Evolutionary conservation across 768 basidiomycete genomes (phyloP).

Genomic region (Leccinum olivaceopallidum): DNA sequence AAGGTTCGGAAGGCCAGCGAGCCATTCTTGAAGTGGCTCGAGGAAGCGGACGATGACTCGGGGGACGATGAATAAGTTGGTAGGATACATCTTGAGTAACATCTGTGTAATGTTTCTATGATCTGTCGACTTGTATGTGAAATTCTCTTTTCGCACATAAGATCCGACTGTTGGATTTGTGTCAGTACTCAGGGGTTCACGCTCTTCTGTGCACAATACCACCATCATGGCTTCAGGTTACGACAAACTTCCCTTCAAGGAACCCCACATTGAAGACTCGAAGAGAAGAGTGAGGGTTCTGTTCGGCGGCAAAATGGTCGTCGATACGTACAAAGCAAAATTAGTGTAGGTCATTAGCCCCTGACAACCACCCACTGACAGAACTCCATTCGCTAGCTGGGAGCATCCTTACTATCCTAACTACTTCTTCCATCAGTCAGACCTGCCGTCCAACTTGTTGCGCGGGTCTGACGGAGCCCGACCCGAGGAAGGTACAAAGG

Average conservation of each 20-base stretch:
- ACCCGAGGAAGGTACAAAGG: conserved; percentile 33
- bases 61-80: conserved; percentile 31
- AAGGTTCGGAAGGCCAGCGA: conserved; percentile 94
- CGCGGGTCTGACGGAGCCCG: conserved; percentile 28
- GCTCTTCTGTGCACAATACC: background rate
- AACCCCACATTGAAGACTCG: conserved; percentile 48
- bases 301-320: conserved; percentile 49
- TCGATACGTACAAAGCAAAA: conserved; percentile 58
- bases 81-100: background rate
- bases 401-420: conserved; percentile 51
- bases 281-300: conserved; percentile 55
- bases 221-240: conserved; percentile 18
- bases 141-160: background rate
- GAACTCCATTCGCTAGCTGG: conserved; percentile 45
- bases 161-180: background rate
- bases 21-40: conserved; percentile 96
- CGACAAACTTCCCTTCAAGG: conserved; percentile 36
- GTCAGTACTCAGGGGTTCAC: background rate
- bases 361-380: background rate
- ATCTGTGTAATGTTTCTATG: conserved; percentile 1
- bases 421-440: conserved; percentile 53
- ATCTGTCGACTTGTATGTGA: conserved; percentile 17
- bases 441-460: conserved; percentile 46
- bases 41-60: conserved; percentile 70
- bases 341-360: conserved; percentile 45